Base-by-base conservation (phyloP, 2,329 filamentous ascomycete genomes). In the Didymella keratinophila region DNA sequence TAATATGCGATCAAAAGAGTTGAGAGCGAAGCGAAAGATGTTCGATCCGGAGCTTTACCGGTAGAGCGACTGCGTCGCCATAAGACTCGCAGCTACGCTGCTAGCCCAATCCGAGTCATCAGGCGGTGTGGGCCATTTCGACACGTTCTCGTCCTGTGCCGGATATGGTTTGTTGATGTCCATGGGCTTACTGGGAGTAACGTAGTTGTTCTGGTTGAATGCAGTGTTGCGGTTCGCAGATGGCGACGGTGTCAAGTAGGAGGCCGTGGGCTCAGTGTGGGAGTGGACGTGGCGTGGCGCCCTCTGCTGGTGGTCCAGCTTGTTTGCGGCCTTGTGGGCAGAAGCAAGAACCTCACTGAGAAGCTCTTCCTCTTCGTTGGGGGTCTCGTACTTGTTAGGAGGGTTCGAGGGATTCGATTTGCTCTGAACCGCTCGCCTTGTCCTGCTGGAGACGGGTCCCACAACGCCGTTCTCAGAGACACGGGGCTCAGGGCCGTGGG, bases 321-420 rank as follows among this genome's bases (percentile, higher is more conserved):
- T 87, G 72, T 87, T 89, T 71, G 91, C 90, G 8, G 88, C 91
- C 61, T 86, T 87, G 69, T 89, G 89, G 0, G 93, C 91, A 6
- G 91, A 92, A 47, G 88, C 85, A 41, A 97, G 82, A 20, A 88
- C 93, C 78, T 99, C 95, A 67, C 97, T 93, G 10, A 98, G 83
- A 10, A 99, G 84, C 78, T 99, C 95, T 59, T 99, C 95, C 73
- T 98, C 94, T 77, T 99, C 95, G 70, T 96, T 93, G 1, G 95
- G 92, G 0, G 93, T 93, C 72, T 99, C 95, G 73, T 98, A 97
- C 62, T 92, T 89, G 69, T 91, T 89, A 42, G 90, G 87, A 6
- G 90, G 90, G 62, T 93, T 89, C 47, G 90, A 87, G 4, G 90
- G 90, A 62, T 92, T 89, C 4, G 83, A 81, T 14, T 91, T 88